Base-by-base conservation (phyloP, 2,329 filamentous ascomycete species). In the Aspergillus brasiliensis region DNA sequence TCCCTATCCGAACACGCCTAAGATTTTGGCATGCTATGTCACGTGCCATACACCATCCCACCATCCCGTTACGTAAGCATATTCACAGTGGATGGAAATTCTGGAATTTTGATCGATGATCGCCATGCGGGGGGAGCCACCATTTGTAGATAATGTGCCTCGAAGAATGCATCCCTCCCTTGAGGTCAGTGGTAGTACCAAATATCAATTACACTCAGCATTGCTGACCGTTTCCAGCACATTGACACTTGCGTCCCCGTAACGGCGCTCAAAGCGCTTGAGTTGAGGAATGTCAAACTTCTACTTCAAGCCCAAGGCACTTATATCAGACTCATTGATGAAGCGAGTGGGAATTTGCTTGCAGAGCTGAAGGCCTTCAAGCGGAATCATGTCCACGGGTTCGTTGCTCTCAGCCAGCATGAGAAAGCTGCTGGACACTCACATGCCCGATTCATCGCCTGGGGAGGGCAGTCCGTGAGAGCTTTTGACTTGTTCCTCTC, bases 401-500 rank as follows among this genome's bases (percentile, higher is more conserved):
- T 77, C 60, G 61, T 75, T 47, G 56, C 67, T 54, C 62, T 73
- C 25, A 58, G 62, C 46, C 65, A 67, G 40, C 57, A 57, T 51
- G 51, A 66, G 61, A 55, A 61, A 47, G 40, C 66, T 27, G 55
- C 59, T 37, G 60, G 49, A 15, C 38, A 23, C 37, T 38, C 58
- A 53, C 56, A 62, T 60, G 51, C 63, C 5, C 69, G 62, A 31
- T 57, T 78, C 17, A 78, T 94, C 5, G 76, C 88, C 15, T 96
- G 91, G 91, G 92, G 92, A 40, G 89, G 87, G 1, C 80, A 81
- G 15, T 84, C 80, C 2, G 76, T 91, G 8, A 68, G 77, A 54
- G 58, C 72, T 6, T n/a, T 83, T 78, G 10, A 74, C 75, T 40
- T 75, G 19, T 47, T 28, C 8, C 42, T 62, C 8, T 46, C 19